Evolutionary conservation across 106 monocot species (phyloP).

Genomic region (Allium cepa): DNA sequence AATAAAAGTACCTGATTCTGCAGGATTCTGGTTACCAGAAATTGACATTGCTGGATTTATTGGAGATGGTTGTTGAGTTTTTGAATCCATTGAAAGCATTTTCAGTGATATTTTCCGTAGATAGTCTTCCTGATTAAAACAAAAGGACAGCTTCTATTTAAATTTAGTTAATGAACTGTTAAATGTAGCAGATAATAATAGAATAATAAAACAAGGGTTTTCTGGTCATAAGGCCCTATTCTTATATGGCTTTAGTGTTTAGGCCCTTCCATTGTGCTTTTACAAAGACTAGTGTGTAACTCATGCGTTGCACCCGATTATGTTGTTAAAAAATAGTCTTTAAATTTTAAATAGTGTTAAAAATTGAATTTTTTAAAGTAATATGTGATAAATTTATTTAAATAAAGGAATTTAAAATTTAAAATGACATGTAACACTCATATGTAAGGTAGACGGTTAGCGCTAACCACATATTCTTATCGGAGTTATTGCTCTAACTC

Average conservation of each 20-base stretch:
- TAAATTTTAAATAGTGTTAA: no score
- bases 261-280: background rate
- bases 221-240: background rate
- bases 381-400: no score
- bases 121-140: constrained; percentile 62
- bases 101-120: constrained; percentile 72
- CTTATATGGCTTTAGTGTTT: background rate
- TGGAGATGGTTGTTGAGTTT: constrained; percentile 28
- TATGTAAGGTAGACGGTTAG: no score
- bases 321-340: no score
- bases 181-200: background rate
- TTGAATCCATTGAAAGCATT: constrained; percentile 80
- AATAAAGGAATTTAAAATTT: no score
- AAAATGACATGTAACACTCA: no score
- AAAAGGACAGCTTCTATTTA: background rate
- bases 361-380: no score
- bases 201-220: background rate
- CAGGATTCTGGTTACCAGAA: constrained; percentile 27
- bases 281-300: no score
- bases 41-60: constrained; percentile 19
- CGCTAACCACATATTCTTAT: no score
- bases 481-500: no score
- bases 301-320: no score
- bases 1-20: constrained; percentile 43
- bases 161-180: background rate